These are phyloP conservation scores for Dovyalis caffra DNA, from an alignment of 345 rosid genomes.

Conservation along the genomic window DNA sequence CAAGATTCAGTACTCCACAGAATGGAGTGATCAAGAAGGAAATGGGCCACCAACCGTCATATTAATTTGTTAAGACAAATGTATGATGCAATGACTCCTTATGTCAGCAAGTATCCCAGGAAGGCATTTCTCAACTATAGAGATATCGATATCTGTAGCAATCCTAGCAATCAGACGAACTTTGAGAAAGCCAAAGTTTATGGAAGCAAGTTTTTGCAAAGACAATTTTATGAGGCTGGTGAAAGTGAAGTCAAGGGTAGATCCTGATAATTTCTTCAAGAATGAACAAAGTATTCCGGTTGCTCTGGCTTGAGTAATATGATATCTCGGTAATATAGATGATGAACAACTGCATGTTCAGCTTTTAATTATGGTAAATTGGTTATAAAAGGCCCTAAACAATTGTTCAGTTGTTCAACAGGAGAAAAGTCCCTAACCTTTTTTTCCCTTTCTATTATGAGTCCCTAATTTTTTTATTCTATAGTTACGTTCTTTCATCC, in stretches of 20 bases:
- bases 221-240: neutral
- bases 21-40: constrained; percentile 3
- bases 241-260: neutral
- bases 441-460: no score
- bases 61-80: neutral
- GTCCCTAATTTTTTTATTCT: no score
- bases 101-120: neutral
- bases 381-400: no score
- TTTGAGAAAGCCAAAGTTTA: constrained; percentile 1
- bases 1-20: constrained; percentile 9
- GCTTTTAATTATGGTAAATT: no score
- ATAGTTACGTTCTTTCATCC: no score
- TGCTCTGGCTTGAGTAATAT: neutral
- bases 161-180: neutral
- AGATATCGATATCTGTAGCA: neutral
- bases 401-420: no score
- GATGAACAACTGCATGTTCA: no score
- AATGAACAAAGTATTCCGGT: constrained; percentile 9
- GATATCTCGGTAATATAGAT: no score
- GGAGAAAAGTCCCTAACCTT: no score
- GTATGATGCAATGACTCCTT: neutral
- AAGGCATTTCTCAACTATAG: constrained; percentile 2
- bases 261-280: constrained; percentile 11
- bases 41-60: neutral
- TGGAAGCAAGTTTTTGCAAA: neutral